These are phyloP conservation scores for Blastomyces emzantsi DNA, from an alignment of 2,329 filamentous ascomycete genomes.

Conservation along the genomic window DNA sequence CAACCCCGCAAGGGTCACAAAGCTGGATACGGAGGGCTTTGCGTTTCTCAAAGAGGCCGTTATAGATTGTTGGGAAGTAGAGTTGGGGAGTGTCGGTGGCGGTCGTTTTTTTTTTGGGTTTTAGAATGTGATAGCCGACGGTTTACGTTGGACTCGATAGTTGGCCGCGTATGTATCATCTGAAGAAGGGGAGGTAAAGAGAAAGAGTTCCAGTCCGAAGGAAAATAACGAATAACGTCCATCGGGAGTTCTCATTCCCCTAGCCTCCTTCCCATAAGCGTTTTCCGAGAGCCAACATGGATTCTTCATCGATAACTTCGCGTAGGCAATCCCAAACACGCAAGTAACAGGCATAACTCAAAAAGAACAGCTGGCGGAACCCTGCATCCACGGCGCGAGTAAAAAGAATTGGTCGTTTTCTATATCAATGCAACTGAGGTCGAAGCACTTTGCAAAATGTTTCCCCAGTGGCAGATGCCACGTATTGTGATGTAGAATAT, in stretches of 20 bases:
- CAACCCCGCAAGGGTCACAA: not conserved
- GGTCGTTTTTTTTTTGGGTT: not conserved
- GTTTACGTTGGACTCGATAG: not conserved
- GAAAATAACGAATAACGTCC: not conserved
- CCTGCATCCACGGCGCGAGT: not conserved
- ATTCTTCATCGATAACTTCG: not conserved
- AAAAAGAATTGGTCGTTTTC: not conserved
- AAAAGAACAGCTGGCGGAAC: not conserved
- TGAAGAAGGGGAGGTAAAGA: not conserved
- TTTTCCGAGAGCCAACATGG: not conserved
- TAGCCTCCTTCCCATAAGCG: not conserved
- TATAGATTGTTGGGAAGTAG: not conserved
- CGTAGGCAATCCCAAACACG: not conserved
- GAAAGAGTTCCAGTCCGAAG: not conserved
- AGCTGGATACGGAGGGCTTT: not conserved
- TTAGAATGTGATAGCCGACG: not conserved
- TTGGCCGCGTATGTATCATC: not conserved
- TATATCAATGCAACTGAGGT: conserved; percentile 1
- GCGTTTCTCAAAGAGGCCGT: not conserved
- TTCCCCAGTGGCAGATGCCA: not conserved
- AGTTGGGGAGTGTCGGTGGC: not conserved
- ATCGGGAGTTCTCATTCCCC: not conserved
- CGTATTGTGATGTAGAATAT: conserved; percentile 12
- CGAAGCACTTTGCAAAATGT: not conserved
- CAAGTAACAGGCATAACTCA: not conserved